Evolutionary conservation across 2,329 filamentous ascomycete species (phyloP).

Genomic region (Penicillium sclerotigenum): DNA sequence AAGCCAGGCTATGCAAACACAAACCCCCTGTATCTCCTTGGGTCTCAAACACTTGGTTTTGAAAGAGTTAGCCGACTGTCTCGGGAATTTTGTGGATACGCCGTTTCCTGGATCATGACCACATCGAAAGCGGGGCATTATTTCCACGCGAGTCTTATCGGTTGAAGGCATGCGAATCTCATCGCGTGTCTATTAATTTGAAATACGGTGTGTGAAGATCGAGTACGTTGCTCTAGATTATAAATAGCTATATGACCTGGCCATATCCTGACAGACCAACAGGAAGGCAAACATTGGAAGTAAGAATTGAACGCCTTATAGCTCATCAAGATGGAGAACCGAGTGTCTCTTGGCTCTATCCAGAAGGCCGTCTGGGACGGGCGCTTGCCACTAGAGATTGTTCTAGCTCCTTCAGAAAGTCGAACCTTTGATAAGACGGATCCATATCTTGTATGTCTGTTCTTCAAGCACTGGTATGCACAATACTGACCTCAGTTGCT

Average conservation of each 20-base stretch:
- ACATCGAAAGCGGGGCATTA: slow-evolving; percentile 6
- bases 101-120: not conserved
- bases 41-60: not conserved
- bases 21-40: not conserved
- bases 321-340: slow-evolving; percentile 26
- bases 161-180: not conserved
- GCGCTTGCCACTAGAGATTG: slow-evolving; percentile 58
- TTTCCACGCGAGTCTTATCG: slow-evolving; percentile 1
- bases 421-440: slow-evolving; percentile 59
- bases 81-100: not conserved
- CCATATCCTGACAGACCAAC: not conserved
- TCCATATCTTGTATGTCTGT: slow-evolving; percentile 54
- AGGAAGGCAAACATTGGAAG: not conserved
- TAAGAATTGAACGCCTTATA: not conserved
- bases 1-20: not conserved
- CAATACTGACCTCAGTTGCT: not conserved
- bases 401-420: slow-evolving; percentile 58
- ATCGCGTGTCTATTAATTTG: not conserved
- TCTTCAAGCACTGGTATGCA: not conserved
- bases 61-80: not conserved
- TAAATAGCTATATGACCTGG: not conserved
- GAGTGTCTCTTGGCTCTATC: slow-evolving; percentile 31
- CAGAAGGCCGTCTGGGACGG: slow-evolving; percentile 57
- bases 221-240: not conserved
- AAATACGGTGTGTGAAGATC: not conserved